Base-by-base conservation (phyloP, 805 yeast species). In the Myxozyma geophila region DNA sequence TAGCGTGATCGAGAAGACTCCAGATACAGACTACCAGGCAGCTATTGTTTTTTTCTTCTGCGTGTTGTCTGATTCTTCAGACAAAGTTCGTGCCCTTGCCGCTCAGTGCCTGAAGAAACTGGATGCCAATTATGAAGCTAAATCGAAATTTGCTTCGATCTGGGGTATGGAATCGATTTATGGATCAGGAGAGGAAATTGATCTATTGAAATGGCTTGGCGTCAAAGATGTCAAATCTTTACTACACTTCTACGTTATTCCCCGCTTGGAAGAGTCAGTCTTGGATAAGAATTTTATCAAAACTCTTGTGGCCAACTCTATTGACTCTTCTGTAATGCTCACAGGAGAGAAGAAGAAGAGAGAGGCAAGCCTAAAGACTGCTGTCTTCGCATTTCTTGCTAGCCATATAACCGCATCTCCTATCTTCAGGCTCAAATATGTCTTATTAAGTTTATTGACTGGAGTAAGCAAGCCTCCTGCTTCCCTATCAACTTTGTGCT, bases 161-260 rank as follows among this genome's bases (percentile, higher is more conserved):
- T 76, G 77, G 77, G 79, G 73, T 1, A 37, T 71, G 12, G 75
- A 75, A 41, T 58, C 70, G 17, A 79, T 91, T 15, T 92, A 88
- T 72, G 91, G 88, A 12, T 72, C 71, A 2, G 74, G 78, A 8
- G 70, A 79, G 12, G 79, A 83, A 1, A 70, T 77, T 12, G 76
- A 79, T 17, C 74, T 88, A 33, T 78, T 87, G 59, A 79, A 90
- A 33, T 78, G 79, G 77, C 70, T 79, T 7, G 77, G 87, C 23
- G 88, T 91, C 43, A 83, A 83, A 52, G 96, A 91, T 72, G 84
- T 85, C n/a, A 75, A 74, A 21, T 60, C 70, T 1, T 75, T 89
- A 67, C 63, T 84, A 15, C 71, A 74, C 15, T 75, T 62, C 12
- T 64, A 75, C 7, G 71, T 86, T 49, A 64, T 77, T 62, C 76